These are phyloP conservation scores for Phytophthora tentaculata DNA, from an alignment of 352 stramenopile species.

Conservation along the genomic window DNA sequence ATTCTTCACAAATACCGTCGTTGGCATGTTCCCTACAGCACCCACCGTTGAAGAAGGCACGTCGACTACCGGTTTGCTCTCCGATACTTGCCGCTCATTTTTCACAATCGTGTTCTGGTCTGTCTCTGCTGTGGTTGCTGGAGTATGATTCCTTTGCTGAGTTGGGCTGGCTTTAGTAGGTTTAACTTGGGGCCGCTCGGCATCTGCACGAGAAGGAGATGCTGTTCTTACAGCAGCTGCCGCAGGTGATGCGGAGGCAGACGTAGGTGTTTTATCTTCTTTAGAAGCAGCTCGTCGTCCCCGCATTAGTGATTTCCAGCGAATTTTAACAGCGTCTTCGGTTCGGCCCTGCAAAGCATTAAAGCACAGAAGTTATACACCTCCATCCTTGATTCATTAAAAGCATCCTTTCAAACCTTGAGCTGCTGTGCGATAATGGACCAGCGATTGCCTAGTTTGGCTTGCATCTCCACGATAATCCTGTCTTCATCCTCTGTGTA, in stretches of 20 bases:
- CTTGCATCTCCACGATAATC: constrained; percentile 93
- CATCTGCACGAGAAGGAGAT: constrained; percentile 18
- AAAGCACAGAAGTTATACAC: constrained; percentile 3
- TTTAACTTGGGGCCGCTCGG: constrained; percentile 46
- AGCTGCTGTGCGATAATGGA: constrained; percentile 93
- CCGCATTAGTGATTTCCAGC: constrained; percentile 92
- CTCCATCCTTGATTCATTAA: background rate
- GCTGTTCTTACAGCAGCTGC: constrained; percentile 19
- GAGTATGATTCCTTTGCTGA: constrained; percentile 43
- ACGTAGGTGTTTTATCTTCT: constrained; percentile 55
- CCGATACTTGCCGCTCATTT: constrained; percentile 23
- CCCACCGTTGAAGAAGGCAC: constrained; percentile 6
- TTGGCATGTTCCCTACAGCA: constrained; percentile 22
- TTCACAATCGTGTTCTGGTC: constrained; percentile 20
- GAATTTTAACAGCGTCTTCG: constrained; percentile 94
- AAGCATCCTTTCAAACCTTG: constrained; percentile 48
- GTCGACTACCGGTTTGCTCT: constrained; percentile 26
- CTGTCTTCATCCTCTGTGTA: constrained; percentile 93
- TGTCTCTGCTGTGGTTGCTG: constrained; percentile 23
- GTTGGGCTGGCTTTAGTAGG: constrained; percentile 43
- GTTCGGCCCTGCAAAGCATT: constrained; percentile 73
- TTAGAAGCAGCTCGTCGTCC: constrained; percentile 72
- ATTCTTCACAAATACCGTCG: constrained; percentile 38
- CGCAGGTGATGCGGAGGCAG: constrained; percentile 21
- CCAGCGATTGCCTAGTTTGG: constrained; percentile 92